Conservation (phyloP, 2,329 filamentous ascomycete species). For the Ascochyta rabiei region DNA sequence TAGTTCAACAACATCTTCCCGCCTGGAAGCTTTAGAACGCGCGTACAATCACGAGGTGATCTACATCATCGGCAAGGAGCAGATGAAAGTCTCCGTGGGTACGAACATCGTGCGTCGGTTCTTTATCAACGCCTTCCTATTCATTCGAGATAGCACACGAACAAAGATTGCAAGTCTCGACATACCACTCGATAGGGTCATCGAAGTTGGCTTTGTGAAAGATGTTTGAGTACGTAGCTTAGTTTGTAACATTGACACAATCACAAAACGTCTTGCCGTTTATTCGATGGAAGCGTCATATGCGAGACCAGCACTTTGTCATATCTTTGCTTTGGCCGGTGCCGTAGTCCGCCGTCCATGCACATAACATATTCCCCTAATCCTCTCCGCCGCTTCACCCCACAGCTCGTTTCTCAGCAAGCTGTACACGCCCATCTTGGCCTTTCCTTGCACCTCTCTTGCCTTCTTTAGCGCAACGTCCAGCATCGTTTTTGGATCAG, state of each 20-base stretch:
- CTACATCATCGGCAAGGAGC: conserved; percentile 62
- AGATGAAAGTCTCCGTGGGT: conserved; percentile 48
- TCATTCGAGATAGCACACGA: conserved; percentile 69
- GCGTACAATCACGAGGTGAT: conserved; percentile 57
- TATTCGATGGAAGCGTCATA: too few relatives aligned
- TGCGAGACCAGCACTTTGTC: too few relatives aligned
- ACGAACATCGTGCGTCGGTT: conserved; percentile 54
- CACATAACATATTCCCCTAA: conserved; percentile 61
- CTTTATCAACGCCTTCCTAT: conserved; percentile 64
- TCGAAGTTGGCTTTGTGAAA: conserved; percentile 74
- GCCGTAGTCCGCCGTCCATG: conserved; percentile 54
- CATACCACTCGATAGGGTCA: conserved; percentile 64
- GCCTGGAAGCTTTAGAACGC: conserved; percentile 47
- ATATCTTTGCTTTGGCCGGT: conserved; percentile 58
- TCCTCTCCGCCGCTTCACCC: conserved; percentile 59
- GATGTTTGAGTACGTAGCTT: conserved; percentile 56
- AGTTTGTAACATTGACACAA: too few relatives aligned
- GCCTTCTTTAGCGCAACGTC: conserved; percentile 55
- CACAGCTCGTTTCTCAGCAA: conserved; percentile 59
- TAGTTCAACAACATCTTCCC: conserved; percentile 31
- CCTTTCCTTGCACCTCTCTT: conserved; percentile 50
- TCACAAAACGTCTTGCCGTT: too few relatives aligned
- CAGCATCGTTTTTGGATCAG: conserved; percentile 55
- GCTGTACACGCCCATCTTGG: conserved; percentile 59
- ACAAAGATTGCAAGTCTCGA: conserved; percentile 69